These are phyloP conservation scores for Russula virescens DNA, from an alignment of 768 basidiomycete genomes.

Conservation along the genomic window DNA sequence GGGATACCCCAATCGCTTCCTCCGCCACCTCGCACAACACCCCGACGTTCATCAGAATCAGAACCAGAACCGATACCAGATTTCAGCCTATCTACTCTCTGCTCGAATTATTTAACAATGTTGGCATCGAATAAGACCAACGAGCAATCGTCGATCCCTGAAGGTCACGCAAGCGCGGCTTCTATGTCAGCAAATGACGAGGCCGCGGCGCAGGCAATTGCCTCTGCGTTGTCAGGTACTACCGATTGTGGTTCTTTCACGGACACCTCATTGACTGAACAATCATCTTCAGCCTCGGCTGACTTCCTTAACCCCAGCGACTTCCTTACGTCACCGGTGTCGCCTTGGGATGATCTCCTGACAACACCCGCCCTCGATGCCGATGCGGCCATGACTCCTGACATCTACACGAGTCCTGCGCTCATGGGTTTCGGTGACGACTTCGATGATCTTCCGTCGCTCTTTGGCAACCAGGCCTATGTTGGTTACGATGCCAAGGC, in stretches of 20 bases:
- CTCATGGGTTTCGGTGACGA: conserved; percentile 36
- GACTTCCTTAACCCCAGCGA: conserved; percentile 39
- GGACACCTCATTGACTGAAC: background rate
- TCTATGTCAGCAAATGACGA: conserved; percentile 4
- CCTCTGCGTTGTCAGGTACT: conserved; percentile 21
- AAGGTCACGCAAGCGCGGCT: conserved; percentile 19
- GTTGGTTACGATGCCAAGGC: conserved; percentile 20
- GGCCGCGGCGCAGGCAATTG: conserved; percentile 21
- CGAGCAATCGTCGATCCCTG: conserved; percentile 31
- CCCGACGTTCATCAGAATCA: conserved; percentile 36
- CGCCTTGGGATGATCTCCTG: conserved; percentile 44
- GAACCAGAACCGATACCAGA: conserved; percentile 37
- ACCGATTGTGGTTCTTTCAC: background rate
- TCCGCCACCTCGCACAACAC: conserved; percentile 56
- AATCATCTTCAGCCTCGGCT: conserved; percentile 33
- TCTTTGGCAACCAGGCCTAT: conserved; percentile 21
- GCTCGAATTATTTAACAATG: conserved; percentile 66
- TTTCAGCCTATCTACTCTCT: conserved; percentile 42
- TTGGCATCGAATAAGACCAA: conserved; percentile 43
- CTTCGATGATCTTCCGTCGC: conserved; percentile 29
- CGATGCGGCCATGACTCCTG: conserved; percentile 31
- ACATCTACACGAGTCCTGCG: conserved; percentile 40
- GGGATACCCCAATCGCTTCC: conserved; percentile 71
- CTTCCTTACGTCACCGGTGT: conserved; percentile 43
- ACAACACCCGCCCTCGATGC: conserved; percentile 38